A percentile compares a stretch with the other conserved stretches of the same genome.
These are phyloP conservation scores for Aspergillus ustus DNA, from an alignment of 2,329 filamentous ascomycete genomes.

Conservation along the genomic window DNA sequence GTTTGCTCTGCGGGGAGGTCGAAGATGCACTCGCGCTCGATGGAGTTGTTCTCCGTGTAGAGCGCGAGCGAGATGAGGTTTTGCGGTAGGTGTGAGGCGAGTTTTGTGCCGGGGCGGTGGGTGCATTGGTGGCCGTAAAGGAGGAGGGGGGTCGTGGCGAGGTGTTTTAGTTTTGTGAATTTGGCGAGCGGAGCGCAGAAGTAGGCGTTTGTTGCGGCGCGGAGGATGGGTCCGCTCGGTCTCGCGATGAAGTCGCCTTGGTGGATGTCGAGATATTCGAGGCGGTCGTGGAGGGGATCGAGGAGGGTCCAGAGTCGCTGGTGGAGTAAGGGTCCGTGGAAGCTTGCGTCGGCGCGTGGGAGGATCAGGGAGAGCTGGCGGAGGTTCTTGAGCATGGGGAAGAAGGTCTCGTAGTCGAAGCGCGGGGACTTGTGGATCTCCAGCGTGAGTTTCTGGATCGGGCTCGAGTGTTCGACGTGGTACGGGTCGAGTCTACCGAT, in stretches of 20 bases:
- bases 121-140: neutral
- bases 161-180: neutral
- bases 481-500: neutral
- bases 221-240: neutral
- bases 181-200: neutral
- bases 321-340: neutral
- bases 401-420: neutral
- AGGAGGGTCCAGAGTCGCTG: neutral
- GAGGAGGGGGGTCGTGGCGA: neutral
- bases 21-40: neutral
- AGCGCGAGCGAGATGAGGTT: neutral
- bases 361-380: neutral
- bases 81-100: neutral
- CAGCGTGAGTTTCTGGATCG: neutral
- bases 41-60: neutral
- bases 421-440: neutral
- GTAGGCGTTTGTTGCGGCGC: neutral
- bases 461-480: neutral
- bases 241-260: neutral
- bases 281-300: neutral
- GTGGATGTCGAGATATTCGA: slow-evolving; percentile 9
- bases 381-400: neutral
- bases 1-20: no score
- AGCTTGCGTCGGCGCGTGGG: neutral
- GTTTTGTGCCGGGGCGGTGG: neutral